phyloP scores from a whole-genome alignment of 495 filamentous ascomycete genomes.

The Elasticomyces elasticus region DNA sequence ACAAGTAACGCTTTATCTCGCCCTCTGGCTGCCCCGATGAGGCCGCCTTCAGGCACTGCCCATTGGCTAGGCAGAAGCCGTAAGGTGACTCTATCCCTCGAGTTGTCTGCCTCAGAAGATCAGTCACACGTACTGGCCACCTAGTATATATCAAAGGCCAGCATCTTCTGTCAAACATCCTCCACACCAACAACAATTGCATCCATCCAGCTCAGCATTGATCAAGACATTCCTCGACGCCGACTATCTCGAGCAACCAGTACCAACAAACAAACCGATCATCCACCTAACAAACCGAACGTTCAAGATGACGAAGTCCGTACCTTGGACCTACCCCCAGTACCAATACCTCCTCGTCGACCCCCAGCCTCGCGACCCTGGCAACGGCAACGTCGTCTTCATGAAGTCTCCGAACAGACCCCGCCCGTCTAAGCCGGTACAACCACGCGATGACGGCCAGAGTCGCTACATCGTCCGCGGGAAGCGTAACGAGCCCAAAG shows the following conservation, averaged over 20 bases:
- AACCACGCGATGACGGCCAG: not conserved
- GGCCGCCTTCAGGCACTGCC: not conserved
- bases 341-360: not conserved
- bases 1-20: not conserved
- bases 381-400: not conserved
- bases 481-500: not conserved
- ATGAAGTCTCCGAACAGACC: not conserved
- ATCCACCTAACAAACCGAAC: not conserved
- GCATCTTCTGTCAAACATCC: not conserved
- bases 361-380: constrained; percentile 8
- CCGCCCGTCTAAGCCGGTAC: not conserved
- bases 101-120: not conserved
- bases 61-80: not conserved
- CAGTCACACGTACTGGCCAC: not conserved
- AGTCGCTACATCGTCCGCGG: not conserved
- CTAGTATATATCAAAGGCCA: not conserved
- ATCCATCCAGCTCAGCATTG: not conserved
- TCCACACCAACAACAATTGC: not conserved
- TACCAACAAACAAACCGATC: not conserved
- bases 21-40: not conserved
- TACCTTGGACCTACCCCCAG: not conserved
- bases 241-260: not conserved
- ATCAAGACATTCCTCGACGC: not conserved
- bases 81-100: not conserved
- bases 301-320: not conserved